Percentiles rank a stretch among this genome's conserved stretches.
These are phyloP conservation scores for Flaveria robusta DNA, from an alignment of 129 eudicot genomes.

Conservation along the genomic window DNA sequence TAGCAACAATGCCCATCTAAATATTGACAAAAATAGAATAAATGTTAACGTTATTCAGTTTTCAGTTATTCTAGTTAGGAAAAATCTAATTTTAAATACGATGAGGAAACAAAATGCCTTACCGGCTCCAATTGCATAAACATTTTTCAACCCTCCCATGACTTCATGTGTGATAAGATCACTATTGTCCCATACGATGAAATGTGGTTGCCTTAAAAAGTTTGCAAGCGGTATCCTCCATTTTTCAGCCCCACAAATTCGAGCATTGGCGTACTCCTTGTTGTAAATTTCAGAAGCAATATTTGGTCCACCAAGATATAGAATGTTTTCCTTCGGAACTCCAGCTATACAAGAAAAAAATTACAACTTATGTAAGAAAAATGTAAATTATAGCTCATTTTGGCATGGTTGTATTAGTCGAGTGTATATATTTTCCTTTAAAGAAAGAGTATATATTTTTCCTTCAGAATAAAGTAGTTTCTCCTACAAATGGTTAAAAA, in stretches of 20 bases:
- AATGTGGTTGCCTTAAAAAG: slow-evolving; percentile 81
- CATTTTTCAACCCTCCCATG: slow-evolving; percentile 92
- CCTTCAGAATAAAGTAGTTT: slow-evolving; percentile 2
- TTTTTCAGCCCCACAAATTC: slow-evolving; percentile 78
- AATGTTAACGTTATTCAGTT: not conserved
- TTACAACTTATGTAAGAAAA: not conserved
- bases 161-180: slow-evolving; percentile 91
- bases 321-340: slow-evolving; percentile 70
- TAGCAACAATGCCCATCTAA: not conserved
- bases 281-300: slow-evolving; percentile 94
- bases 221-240: slow-evolving; percentile 75
- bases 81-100: not conserved
- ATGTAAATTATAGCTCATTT: not conserved
- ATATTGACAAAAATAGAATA: slow-evolving; percentile 6
- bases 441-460: not conserved
- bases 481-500: not conserved
- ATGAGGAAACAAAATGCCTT: slow-evolving; percentile 17
- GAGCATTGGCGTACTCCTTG: slow-evolving; percentile 93
- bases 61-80: not conserved
- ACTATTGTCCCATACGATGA: slow-evolving; percentile 88
- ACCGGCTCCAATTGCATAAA: slow-evolving; percentile 98
- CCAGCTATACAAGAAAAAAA: slow-evolving; percentile 49
- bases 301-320: slow-evolving; percentile 92
- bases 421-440: not conserved
- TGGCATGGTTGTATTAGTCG: not conserved